phyloP scores from a whole-genome alignment of 495 filamentous ascomycete species.

The Neurospora sp. region DNA sequence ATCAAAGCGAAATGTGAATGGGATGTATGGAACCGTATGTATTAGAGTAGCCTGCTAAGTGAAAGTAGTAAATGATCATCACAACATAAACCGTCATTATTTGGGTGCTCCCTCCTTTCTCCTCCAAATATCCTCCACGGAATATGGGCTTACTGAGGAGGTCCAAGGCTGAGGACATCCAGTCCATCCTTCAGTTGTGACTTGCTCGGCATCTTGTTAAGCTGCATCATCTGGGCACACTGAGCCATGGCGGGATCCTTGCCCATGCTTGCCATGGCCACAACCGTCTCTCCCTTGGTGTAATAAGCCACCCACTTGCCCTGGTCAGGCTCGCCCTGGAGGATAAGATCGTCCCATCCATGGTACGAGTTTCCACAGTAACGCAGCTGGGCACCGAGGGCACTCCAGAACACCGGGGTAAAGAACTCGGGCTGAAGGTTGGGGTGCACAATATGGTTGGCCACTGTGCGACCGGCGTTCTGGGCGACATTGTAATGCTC shows the following conservation, averaged over 20 bases:
- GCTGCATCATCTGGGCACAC: slow-evolving; percentile 75
- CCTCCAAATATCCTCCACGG: background rate
- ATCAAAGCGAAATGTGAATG: background rate
- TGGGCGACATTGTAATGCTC: slow-evolving; percentile 99
- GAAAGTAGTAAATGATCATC: background rate
- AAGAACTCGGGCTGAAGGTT: slow-evolving; percentile 55
- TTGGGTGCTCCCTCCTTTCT: background rate
- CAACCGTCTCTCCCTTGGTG: slow-evolving; percentile 73
- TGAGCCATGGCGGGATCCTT: slow-evolving; percentile 81
- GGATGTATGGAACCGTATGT: background rate
- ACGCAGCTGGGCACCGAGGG: slow-evolving; percentile 74
- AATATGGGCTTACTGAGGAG: slow-evolving; percentile 22
- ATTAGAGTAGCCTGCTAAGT: background rate
- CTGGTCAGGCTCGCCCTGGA: slow-evolving; percentile 68
- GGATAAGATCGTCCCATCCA: slow-evolving; percentile 75
- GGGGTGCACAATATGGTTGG: slow-evolving; percentile 58
- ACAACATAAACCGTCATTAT: background rate
- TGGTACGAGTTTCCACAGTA: slow-evolving; percentile 79
- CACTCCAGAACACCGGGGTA: slow-evolving; percentile 94
- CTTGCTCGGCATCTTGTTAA: slow-evolving; percentile 74
- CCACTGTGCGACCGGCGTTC: slow-evolving; percentile 73
- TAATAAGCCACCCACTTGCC: slow-evolving; percentile 86
- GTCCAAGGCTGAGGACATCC: slow-evolving; percentile 53
- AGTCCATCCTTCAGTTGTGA: slow-evolving; percentile 60
- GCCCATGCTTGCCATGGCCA: slow-evolving; percentile 85